phyloP scores from a whole-genome alignment of 768 basidiomycete genomes.

The Mrakia gelida region DNA sequence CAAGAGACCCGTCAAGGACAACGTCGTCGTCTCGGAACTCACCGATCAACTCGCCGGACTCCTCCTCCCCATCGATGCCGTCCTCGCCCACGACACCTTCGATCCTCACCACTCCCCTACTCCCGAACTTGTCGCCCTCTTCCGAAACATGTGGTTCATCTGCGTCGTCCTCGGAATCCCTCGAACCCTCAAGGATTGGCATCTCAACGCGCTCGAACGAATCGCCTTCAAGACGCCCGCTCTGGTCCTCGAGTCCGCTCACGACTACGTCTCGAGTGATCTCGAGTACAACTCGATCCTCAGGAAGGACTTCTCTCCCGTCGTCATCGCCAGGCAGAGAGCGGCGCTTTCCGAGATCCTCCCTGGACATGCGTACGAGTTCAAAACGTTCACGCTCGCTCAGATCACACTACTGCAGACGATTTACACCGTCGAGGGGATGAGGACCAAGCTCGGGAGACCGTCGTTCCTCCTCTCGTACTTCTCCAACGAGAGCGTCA shows the following conservation, averaged over 20 bases:
- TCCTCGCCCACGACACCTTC: slow-evolving; percentile 68
- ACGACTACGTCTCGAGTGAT: slow-evolving; percentile 77
- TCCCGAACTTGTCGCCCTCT: slow-evolving; percentile 59
- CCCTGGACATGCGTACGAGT: slow-evolving; percentile 60
- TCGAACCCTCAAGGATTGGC: slow-evolving; percentile 62
- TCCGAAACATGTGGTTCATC: slow-evolving; percentile 92
- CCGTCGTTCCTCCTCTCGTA: slow-evolving; percentile 80
- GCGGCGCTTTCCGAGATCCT: slow-evolving; percentile 61
- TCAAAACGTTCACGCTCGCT: slow-evolving; percentile 69
- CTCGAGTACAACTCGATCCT: slow-evolving; percentile 90
- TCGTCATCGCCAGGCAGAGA: slow-evolving; percentile 60
- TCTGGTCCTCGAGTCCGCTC: slow-evolving; percentile 73
- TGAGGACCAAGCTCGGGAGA: slow-evolving; percentile 72
- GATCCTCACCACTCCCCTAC: slow-evolving; percentile 57
- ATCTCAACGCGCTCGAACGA: slow-evolving; percentile 65
- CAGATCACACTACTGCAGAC: slow-evolving; percentile 80
- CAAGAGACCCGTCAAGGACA: slow-evolving; percentile 25
- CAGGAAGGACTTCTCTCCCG: slow-evolving; percentile 60
- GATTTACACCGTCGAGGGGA: slow-evolving; percentile 81
- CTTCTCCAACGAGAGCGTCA: slow-evolving; percentile 81
- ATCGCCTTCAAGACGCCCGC: slow-evolving; percentile 84
- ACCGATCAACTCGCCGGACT: slow-evolving; percentile 81
- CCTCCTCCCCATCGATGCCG: slow-evolving; percentile 82
- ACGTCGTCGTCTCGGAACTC: slow-evolving; percentile 46
- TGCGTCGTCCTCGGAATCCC: slow-evolving; percentile 78